Evolutionary conservation across 208 protist species (phyloP), one percentile per base, ranked within the genome.

Genomic region (Trypanosoma melophagium): DNA sequence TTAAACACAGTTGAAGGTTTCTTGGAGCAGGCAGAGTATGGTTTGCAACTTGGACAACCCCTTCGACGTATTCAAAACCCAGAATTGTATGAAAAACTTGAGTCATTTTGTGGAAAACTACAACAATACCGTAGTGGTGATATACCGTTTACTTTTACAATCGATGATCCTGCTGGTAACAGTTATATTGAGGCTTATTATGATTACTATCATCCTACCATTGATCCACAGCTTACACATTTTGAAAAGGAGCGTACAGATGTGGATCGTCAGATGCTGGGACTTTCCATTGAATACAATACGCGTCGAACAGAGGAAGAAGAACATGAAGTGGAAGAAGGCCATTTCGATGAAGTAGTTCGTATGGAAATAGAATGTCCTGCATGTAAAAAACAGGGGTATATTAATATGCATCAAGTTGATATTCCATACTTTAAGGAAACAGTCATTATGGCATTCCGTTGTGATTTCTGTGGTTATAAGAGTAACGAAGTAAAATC

Each of bases 341-440:
- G 88, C 10, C 76, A 90, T 14, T 83, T 91, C 62, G 77, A 83
- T 35, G 89, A 89, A 19, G 79, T 93, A 28, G 74, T 76, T 22
- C 66, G 77, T 51, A 80, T 97, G 51, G 76, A 77, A 60, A 90
- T 78, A 40, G 77, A 76, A 40, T 97, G 93, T 76, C 81, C 82
- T n/a, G 86, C 87, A 19, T 97, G 93, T 76, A 61, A 72, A 21
- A 57, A 75, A 50, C 51, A 56, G 12, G 92, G 93, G 19, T 62
- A 80, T 25, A 83, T 95, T 47, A 85, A 84, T 60, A 91, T 97
- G 79, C 77, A 97, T 45, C 67, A 94, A 66, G 84, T 82, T 44
- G 74, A 96, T 38, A 98, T 98, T 50, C 97, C 97, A 5, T 87
- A 97, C 72, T 98, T 98, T 81, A 98, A 98, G 66, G 84, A 98